Conservation (phyloP, 2,329 filamentous ascomycete genomes). For the Sclerotinia borealis region DNA sequence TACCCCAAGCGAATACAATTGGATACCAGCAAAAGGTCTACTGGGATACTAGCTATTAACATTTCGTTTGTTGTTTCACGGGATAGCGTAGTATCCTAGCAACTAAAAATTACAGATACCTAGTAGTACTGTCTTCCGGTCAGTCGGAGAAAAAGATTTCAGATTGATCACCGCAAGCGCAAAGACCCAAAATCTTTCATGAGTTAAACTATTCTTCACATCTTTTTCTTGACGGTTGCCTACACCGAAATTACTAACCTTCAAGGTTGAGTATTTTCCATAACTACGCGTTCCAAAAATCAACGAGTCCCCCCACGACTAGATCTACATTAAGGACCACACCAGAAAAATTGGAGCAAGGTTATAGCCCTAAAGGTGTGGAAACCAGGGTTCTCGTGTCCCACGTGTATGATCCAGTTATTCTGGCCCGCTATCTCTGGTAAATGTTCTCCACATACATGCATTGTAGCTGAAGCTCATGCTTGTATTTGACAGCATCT, state of each 20-base stretch:
- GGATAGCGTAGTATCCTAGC: not conserved
- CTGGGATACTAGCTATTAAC: not conserved
- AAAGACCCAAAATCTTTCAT: not conserved
- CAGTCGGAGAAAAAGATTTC: not conserved
- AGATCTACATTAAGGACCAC: not conserved
- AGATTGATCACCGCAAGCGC: not conserved
- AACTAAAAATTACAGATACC: not conserved
- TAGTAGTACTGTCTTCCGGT: not conserved
- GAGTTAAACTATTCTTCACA: not conserved
- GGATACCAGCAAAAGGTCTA: not conserved
- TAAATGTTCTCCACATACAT: not conserved
- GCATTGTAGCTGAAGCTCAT: not conserved
- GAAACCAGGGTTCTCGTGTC: not conserved
- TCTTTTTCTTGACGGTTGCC: not conserved
- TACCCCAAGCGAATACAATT: not conserved
- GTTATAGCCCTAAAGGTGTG: not conserved
- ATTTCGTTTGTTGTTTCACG: not conserved
- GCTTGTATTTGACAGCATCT: not conserved
- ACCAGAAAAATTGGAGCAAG: not conserved
- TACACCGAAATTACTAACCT: not conserved
- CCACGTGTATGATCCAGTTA: not conserved
- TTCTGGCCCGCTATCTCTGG: not conserved
- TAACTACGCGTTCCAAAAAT: not conserved
- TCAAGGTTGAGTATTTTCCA: not conserved
- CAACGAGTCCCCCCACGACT: not conserved